Evolutionary conservation across 768 basidiomycete genomes (phyloP).

Genomic region (Dentipellis sp.): DNA sequence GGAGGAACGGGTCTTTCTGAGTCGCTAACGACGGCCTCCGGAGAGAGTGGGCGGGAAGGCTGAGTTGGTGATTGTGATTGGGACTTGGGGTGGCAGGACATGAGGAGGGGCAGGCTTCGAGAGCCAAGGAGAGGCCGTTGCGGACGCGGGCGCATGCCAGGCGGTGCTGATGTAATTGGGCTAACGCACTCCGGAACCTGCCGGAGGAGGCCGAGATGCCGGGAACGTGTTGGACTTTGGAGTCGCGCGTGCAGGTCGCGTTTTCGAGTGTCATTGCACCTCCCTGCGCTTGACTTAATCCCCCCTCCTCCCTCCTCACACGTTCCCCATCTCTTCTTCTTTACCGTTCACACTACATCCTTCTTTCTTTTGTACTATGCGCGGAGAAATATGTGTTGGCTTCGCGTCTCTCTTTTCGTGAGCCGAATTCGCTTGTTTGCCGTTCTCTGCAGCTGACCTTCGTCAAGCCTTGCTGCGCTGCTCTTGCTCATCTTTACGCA

Average conservation of each 20-base stretch:
- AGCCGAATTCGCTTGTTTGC: slow-evolving; percentile 17
- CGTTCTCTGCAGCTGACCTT: slow-evolving; percentile 6
- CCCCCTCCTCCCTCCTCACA: slow-evolving; percentile 7
- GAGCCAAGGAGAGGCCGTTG: no score
- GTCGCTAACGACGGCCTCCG: slow-evolving; percentile 6
- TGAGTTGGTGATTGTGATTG: neutral
- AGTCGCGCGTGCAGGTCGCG: slow-evolving; percentile 2
- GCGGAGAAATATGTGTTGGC: slow-evolving; percentile 70
- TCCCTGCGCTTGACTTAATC: neutral
- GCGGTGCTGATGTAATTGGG: no score
- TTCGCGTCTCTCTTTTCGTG: slow-evolving; percentile 67
- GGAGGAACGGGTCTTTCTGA: slow-evolving; percentile 2
- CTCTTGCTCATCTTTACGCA: slow-evolving; percentile 73
- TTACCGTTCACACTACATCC: neutral
- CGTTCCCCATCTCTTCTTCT: neutral
- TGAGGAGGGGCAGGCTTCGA: neutral
- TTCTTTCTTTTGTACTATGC: slow-evolving; percentile 30
- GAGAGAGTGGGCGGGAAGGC: slow-evolving; percentile 2
- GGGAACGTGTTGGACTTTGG: slow-evolving; percentile 36
- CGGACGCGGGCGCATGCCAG: no score
- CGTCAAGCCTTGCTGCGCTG: slow-evolving; percentile 36
- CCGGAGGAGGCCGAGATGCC: neutral
- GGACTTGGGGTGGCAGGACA: neutral
- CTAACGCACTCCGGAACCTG: no score
- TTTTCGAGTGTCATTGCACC: neutral